Conservation (phyloP, 441 rosid genomes). For the Populus hybrid region DNA sequence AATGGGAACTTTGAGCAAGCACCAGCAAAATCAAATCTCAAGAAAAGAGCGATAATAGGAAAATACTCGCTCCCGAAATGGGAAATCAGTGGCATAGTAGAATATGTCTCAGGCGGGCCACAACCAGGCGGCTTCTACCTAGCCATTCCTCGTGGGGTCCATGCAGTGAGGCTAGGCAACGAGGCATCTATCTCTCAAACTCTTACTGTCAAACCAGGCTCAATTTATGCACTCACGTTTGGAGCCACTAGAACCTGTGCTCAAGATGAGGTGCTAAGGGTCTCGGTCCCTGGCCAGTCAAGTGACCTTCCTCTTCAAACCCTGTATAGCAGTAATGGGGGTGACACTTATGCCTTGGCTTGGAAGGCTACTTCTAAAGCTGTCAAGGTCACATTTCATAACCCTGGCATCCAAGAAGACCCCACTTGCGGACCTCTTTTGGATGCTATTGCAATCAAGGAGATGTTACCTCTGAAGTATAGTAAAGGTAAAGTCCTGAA, state of each 20-base stretch:
- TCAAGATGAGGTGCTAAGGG: conserved; percentile 70
- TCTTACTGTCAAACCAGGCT: conserved; percentile 56
- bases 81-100: conserved; percentile 69
- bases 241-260: conserved; percentile 94
- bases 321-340: conserved; percentile 73
- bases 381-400: conserved; percentile 53
- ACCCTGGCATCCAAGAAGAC: conserved; percentile 89
- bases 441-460: conserved; percentile 80
- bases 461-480: conserved; percentile 51
- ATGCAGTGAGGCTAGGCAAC: conserved; percentile 82
- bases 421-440: conserved; percentile 92
- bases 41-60: conserved; percentile 53
- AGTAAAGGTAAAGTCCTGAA: conserved; percentile 46
- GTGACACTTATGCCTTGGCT: conserved; percentile 87
- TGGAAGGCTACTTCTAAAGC: conserved; percentile 55
- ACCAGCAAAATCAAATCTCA: conserved; percentile 57
- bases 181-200: conserved; percentile 84
- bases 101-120: conserved; percentile 71
- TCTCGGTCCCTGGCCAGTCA: conserved; percentile 58
- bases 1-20: conserved; percentile 65
- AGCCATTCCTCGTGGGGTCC: conserved; percentile 76
- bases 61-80: conserved; percentile 79
- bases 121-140: conserved; percentile 87
- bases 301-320: conserved; percentile 77
- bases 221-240: conserved; percentile 71